Evolutionary conservation across 2,329 filamentous ascomycete genomes (phyloP).

Genomic region (Aspergillaceae sp.): DNA sequence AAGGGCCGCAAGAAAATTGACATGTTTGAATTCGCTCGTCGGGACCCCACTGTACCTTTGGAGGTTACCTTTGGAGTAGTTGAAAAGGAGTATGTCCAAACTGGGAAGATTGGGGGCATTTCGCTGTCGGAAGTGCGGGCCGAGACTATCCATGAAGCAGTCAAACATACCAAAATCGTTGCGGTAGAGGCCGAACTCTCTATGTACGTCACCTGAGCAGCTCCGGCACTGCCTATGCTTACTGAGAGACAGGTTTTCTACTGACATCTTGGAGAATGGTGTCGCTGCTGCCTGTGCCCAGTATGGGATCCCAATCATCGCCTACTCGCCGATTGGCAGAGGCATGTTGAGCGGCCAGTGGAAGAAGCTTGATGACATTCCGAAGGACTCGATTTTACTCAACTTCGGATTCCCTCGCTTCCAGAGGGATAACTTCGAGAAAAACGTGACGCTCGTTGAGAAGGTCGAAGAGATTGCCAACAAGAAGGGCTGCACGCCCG

Average conservation of each 20-base stretch:
- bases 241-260: conserved; percentile 29
- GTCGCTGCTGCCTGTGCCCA: conserved; percentile 51
- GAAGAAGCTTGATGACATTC: conserved; percentile 47
- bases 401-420: conserved; percentile 46
- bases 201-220: conserved; percentile 16
- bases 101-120: conserved; percentile 30
- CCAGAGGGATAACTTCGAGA: conserved; percentile 52
- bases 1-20: conserved; percentile 49
- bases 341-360: conserved; percentile 49
- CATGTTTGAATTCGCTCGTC: conserved; percentile 47
- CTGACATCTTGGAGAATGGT: conserved; percentile 41
- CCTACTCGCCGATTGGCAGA: conserved; percentile 62
- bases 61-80: conserved; percentile 33
- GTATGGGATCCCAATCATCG: conserved; percentile 59
- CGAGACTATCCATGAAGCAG: conserved; percentile 24
- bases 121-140: conserved; percentile 29
- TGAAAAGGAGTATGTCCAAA: conserved; percentile 20
- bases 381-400: conserved; percentile 38
- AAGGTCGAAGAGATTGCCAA: conserved; percentile 51
- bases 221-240: background rate
- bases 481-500: conserved; percentile 52
- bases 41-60: conserved; percentile 43
- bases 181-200: conserved; percentile 50
- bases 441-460: conserved; percentile 55
- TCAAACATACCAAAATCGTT: conserved; percentile 35